Conservation (phyloP, 352 stramenopile genomes). For the Pythium biforme region DNA sequence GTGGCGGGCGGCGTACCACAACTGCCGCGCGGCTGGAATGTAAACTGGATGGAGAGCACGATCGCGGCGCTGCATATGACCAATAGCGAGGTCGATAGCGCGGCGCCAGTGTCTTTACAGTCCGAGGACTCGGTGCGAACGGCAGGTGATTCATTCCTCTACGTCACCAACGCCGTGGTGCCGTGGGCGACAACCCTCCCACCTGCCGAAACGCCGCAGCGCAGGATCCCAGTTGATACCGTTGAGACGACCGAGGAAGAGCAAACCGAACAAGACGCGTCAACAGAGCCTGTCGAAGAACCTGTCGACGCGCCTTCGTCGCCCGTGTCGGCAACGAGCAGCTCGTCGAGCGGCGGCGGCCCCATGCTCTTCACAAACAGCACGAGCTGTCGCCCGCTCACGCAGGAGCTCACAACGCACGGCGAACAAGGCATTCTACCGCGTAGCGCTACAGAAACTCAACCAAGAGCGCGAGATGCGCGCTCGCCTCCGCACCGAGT, state of each 20-base stretch:
- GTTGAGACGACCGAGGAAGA: background rate
- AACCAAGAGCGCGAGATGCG: conserved; percentile 37
- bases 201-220: no score
- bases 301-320: background rate
- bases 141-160: no score
- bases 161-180: no score
- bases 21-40: background rate
- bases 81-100: background rate
- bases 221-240: no score
- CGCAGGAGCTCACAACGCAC: conserved; percentile 22
- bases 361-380: background rate
- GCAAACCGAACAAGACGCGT: background rate
- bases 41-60: conserved; percentile 1
- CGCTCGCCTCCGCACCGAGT: conserved; percentile 2
- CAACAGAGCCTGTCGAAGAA: background rate
- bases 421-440: conserved; percentile 11
- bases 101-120: no score
- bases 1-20: background rate
- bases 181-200: no score
- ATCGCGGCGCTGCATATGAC: background rate
- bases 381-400: conserved; percentile 40
- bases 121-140: no score
- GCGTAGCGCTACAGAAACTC: conserved; percentile 35
- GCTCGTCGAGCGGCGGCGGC: background rate
- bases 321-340: background rate